These are phyloP conservation scores for Apiospora saccharicola DNA, from an alignment of 2,329 filamentous ascomycete species.

Conservation along the genomic window DNA sequence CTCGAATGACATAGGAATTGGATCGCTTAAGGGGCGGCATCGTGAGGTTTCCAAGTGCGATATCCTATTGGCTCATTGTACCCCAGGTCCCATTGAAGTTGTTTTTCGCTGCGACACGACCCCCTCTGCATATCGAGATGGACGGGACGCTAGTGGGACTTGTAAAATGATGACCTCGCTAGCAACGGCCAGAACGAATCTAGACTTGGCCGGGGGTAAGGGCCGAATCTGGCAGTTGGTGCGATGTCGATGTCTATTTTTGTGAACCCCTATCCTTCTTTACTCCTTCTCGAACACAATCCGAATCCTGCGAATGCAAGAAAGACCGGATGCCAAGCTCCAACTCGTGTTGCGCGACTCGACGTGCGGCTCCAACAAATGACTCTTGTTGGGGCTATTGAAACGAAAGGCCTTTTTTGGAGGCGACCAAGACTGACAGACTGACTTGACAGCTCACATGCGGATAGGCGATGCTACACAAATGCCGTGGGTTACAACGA, in stretches of 20 bases:
- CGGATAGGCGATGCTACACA: slow-evolving; percentile 7
- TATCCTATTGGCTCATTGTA: slow-evolving; percentile 21
- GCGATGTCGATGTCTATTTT: slow-evolving; percentile 15
- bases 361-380: background rate
- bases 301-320: background rate
- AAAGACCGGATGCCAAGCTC: slow-evolving; percentile 18
- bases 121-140: slow-evolving; percentile 20
- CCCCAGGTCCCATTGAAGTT: slow-evolving; percentile 22
- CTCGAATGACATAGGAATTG: slow-evolving; percentile 45
- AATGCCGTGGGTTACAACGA: background rate
- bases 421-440: background rate
- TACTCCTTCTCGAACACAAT: slow-evolving; percentile 8
- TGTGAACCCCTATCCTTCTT: slow-evolving; percentile 19
- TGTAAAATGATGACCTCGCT: slow-evolving; percentile 9
- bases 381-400: slow-evolving; percentile 13
- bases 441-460: background rate
- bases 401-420: background rate
- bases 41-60: slow-evolving; percentile 2
- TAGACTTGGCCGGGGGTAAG: slow-evolving; percentile 13
- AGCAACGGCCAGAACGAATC: slow-evolving; percentile 8
- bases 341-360: slow-evolving; percentile 16
- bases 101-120: slow-evolving; percentile 11
- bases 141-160: slow-evolving; percentile 5
- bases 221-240: slow-evolving; percentile 8
- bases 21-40: slow-evolving; percentile 43